Evolutionary conservation across 441 rosid genomes (phyloP).

Genomic region (Breynia disticha): DNA sequence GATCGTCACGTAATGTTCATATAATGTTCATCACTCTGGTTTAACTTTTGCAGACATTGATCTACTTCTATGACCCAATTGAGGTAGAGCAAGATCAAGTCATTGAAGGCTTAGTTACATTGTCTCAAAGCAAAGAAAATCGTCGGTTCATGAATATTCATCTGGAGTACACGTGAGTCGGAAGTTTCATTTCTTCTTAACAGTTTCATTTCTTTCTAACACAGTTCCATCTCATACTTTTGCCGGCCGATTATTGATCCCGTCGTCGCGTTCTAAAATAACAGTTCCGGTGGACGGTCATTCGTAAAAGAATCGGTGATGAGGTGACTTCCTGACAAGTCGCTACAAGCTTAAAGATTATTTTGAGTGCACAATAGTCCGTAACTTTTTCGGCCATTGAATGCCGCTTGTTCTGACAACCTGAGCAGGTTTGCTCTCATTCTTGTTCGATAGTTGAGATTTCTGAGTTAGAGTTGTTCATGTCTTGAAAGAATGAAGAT

Average conservation of each 20-base stretch:
- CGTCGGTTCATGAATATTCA: constrained; percentile 91
- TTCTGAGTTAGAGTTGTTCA: no score
- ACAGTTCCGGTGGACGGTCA: constrained; percentile 84
- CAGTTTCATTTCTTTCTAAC: neutral
- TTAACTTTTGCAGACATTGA: constrained; percentile 58
- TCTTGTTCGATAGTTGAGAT: no score
- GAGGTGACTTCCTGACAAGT: constrained; percentile 34
- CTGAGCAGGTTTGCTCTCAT: no score
- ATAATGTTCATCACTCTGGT: no score
- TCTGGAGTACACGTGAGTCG: constrained; percentile 73
- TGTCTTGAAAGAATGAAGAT: no score
- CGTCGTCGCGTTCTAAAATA: no score
- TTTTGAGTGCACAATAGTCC: neutral
- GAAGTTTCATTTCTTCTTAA: constrained; percentile 4
- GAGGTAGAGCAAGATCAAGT: constrained; percentile 89
- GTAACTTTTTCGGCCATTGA: neutral
- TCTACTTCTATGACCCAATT: constrained; percentile 86
- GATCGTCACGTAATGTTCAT: no score
- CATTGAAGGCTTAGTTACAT: constrained; percentile 71
- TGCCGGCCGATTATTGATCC: constrained; percentile 13
- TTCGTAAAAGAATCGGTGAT: constrained; percentile 80
- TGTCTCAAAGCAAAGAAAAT: constrained; percentile 89
- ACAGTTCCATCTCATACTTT: constrained; percentile 3
- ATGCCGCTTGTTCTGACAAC: no score
- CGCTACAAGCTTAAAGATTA: neutral